phyloP scores from a whole-genome alignment of 2,329 filamentous ascomycete genomes.

The Fusarium papillatum region DNA sequence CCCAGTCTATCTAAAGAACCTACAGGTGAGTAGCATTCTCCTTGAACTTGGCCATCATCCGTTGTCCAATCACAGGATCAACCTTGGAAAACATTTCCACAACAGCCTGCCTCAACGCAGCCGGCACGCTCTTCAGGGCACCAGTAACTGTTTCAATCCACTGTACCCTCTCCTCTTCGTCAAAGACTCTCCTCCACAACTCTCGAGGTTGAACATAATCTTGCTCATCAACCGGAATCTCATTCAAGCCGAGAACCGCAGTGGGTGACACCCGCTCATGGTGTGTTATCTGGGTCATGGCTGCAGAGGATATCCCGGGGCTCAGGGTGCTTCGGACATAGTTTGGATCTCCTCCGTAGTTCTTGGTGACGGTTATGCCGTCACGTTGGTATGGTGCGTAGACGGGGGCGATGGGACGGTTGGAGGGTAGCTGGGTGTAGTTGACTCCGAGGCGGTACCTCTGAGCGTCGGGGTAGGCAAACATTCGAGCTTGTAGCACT shows the following conservation, averaged over 20 bases:
- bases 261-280: background rate
- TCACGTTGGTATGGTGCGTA: background rate
- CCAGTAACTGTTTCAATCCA: background rate
- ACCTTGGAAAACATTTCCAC: background rate
- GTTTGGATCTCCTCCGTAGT: background rate
- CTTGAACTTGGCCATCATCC: background rate
- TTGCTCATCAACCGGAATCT: background rate
- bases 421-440: conserved; percentile 60
- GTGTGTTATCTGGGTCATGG: background rate
- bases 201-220: background rate
- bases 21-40: background rate
- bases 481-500: conserved; percentile 61
- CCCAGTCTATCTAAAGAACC: background rate
- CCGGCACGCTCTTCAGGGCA: background rate
- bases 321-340: background rate
- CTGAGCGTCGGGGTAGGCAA: conserved; percentile 63
- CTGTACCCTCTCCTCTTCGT: background rate
- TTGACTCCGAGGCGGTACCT: conserved; percentile 67
- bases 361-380: background rate
- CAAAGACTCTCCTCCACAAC: background rate
- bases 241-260: background rate
- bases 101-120: background rate
- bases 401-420: conserved; percentile 9
- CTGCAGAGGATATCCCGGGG: background rate
- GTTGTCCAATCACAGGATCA: background rate